Conservation (phyloP, 1,284 basidiomycete species). For the Cutaneotrichosporon curvatum region DNA sequence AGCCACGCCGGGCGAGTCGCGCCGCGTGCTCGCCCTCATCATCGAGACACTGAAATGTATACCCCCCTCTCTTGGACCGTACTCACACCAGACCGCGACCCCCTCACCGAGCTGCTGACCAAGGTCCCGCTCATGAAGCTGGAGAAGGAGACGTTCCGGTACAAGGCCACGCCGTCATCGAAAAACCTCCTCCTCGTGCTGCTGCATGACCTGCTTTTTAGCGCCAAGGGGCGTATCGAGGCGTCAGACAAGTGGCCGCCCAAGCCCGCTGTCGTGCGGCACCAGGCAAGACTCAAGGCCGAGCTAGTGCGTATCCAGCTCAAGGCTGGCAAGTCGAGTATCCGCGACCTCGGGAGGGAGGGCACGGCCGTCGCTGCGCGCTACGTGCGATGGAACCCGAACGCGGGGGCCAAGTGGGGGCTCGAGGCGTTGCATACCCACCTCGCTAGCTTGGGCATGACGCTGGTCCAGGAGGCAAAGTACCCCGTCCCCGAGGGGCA, state of each 20-base stretch:
- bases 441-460: slow-evolving; percentile 24
- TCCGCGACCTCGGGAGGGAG: slow-evolving; percentile 55
- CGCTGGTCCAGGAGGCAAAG: slow-evolving; percentile 20
- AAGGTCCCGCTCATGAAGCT: slow-evolving; percentile 64
- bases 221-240: slow-evolving; percentile 62
- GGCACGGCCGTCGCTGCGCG: slow-evolving; percentile 56
- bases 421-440: slow-evolving; percentile 25
- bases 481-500: slow-evolving; percentile 40
- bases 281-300: slow-evolving; percentile 78
- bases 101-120: slow-evolving; percentile 52
- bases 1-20: slow-evolving; percentile 58
- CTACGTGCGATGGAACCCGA: slow-evolving; percentile 77
- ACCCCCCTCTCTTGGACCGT: slow-evolving; percentile 27
- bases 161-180: slow-evolving; percentile 47
- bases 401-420: slow-evolving; percentile 43
- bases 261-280: slow-evolving; percentile 71
- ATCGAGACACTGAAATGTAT: slow-evolving; percentile 89
- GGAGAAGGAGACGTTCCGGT: slow-evolving; percentile 61
- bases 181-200: slow-evolving; percentile 68
- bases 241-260: slow-evolving; percentile 73
- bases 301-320: slow-evolving; percentile 81
- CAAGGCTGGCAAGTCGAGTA: slow-evolving; percentile 60
- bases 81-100: slow-evolving; percentile 49
- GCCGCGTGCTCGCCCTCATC: slow-evolving; percentile 57
- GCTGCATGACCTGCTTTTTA: slow-evolving; percentile 76